Evolutionary conservation across 2,329 filamentous ascomycete species (phyloP).

Genomic region (Trichothecium sympodiale): DNA sequence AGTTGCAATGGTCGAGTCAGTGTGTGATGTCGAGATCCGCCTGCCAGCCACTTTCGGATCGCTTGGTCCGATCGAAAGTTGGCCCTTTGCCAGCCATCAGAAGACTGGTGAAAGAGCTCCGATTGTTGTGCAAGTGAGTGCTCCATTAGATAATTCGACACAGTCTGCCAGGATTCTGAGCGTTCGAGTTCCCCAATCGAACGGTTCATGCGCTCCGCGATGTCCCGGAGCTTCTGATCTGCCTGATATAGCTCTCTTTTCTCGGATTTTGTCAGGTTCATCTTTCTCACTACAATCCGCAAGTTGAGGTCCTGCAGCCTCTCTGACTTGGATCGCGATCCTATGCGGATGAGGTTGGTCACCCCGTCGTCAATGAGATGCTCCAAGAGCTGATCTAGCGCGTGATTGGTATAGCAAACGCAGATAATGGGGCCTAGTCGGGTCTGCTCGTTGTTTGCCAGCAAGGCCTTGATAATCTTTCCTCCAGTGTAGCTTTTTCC

Average conservation of each 20-base stretch:
- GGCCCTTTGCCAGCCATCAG: too few species aligned
- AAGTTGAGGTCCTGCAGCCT: slow-evolving; percentile 40
- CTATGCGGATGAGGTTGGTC: slow-evolving; percentile 48
- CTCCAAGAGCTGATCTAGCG: slow-evolving; percentile 46
- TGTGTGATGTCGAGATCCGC: too few species aligned
- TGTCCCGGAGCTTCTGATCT: too few species aligned
- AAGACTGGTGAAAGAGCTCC: too few species aligned
- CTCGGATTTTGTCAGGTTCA: slow-evolving; percentile 27
- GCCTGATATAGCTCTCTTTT: slow-evolving; percentile 18
- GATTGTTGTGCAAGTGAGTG: too few species aligned
- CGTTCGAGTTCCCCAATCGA: too few species aligned
- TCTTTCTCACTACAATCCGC: slow-evolving; percentile 18
- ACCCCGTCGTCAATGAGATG: slow-evolving; percentile 39
- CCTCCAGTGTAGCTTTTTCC: slow-evolving; percentile 55
- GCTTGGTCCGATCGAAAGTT: too few species aligned
- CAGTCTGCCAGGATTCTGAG: too few species aligned
- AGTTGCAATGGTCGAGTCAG: background rate
- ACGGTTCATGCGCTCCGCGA: too few species aligned
- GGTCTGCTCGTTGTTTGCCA: slow-evolving; percentile 28
- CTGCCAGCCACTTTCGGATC: too few species aligned
- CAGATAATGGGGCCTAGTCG: slow-evolving; percentile 38
- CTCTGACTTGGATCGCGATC: slow-evolving; percentile 44
- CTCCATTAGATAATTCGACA: too few species aligned
- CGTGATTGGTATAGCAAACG: slow-evolving; percentile 41
- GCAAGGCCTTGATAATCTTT: slow-evolving; percentile 43